Evolutionary conservation across 129 eudicot species (phyloP).

Genomic region (Chrysanthemum makinoi): DNA sequence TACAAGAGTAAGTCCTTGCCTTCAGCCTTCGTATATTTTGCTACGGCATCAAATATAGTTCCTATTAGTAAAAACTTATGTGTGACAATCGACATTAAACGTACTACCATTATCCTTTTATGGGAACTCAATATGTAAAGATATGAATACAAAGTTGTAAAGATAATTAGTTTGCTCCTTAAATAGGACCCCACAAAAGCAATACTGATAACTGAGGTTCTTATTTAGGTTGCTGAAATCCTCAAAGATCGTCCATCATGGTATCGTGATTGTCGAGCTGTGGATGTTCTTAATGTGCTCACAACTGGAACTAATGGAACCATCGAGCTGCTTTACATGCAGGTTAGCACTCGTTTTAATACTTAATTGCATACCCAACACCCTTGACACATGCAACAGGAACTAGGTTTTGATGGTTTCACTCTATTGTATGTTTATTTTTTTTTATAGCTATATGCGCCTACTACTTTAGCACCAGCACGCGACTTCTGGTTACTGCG

Average conservation of each 20-base stretch:
- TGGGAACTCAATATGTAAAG: background rate
- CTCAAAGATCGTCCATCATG: constrained; percentile 92
- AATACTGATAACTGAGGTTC: background rate
- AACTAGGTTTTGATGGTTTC: constrained; percentile 18
- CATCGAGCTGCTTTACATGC: constrained; percentile 86
- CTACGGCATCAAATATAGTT: background rate
- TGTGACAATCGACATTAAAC: background rate
- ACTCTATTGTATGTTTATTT: constrained; percentile 9
- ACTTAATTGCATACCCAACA: background rate
- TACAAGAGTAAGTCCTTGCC: constrained; percentile 59
- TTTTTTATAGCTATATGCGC: constrained; percentile 71
- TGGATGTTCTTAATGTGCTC: constrained; percentile 72
- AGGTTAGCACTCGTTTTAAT: constrained; percentile 38
- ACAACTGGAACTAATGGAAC: constrained; percentile 91
- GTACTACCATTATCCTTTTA: background rate
- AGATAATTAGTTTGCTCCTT: too few species aligned
- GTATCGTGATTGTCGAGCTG: constrained; percentile 94
- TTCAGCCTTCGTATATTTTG: background rate
- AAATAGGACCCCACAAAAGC: too few species aligned
- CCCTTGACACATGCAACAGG: background rate
- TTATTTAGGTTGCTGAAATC: constrained; percentile 76
- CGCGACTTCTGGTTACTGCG: constrained; percentile 93
- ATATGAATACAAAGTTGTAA: background rate
- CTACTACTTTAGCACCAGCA: constrained; percentile 88
- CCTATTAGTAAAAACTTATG: background rate